Conservation (phyloP, 805 yeast species). For the Candida berthetii region DNA sequence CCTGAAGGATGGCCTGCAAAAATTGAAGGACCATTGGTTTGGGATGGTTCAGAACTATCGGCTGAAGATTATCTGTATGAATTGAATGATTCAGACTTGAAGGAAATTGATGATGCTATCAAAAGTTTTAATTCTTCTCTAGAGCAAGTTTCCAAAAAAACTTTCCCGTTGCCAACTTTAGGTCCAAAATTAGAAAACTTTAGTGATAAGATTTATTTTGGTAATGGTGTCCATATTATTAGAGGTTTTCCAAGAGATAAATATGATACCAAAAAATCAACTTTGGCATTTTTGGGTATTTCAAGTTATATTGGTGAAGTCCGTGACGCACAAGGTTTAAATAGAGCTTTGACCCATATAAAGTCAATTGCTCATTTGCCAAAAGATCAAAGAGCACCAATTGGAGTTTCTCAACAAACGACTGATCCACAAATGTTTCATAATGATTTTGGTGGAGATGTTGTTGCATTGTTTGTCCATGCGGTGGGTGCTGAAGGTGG, state of each 20-base stretch:
- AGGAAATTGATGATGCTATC: slow-evolving; percentile 1
- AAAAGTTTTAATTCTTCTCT: not conserved
- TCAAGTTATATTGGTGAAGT: slow-evolving; percentile 2
- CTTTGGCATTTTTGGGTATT: slow-evolving; percentile 1
- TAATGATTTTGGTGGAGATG: slow-evolving; percentile 4
- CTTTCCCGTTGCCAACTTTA: slow-evolving; percentile 1
- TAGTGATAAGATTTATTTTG: slow-evolving; percentile 1
- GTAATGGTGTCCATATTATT: slow-evolving; percentile 1
- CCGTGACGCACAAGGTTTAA: slow-evolving; percentile 3
- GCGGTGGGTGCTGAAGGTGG: not conserved
- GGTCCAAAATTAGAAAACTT: not conserved
- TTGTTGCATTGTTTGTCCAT: slow-evolving; percentile 1
- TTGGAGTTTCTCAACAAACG: slow-evolving; percentile 3
- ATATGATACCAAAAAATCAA: not conserved
- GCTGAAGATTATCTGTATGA: not conserved
- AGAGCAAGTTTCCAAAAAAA: not conserved
- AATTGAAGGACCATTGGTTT: slow-evolving; percentile 2
- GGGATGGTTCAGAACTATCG: not conserved
- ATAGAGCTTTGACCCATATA: slow-evolving; percentile 4
- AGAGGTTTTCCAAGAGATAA: slow-evolving; percentile 1
- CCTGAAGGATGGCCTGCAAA: slow-evolving; percentile 2
- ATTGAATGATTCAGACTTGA: not conserved
- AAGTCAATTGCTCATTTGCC: slow-evolving; percentile 4
- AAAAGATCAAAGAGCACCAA: slow-evolving; percentile 1
- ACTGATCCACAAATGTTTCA: slow-evolving; percentile 4